Percentiles rank a stretch among this genome's conserved stretches.
Conservation (phyloP, 163 green algal genomes). For the Scenedesmus sp. region DNA sequence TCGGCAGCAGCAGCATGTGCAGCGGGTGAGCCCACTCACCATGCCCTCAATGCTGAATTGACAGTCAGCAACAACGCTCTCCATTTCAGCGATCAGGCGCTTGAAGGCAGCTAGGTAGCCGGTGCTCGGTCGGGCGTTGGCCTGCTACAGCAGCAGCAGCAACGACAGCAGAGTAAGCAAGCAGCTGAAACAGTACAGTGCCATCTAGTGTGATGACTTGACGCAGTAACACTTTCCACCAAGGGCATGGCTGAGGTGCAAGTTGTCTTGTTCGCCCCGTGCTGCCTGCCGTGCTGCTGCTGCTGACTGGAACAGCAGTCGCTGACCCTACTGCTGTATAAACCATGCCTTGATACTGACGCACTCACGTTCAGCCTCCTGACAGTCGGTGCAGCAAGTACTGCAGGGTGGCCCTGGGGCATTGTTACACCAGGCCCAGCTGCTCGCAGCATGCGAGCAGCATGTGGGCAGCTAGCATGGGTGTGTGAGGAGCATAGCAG, state of each 20-base stretch:
- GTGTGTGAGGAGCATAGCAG: neutral
- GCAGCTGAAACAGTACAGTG: no score
- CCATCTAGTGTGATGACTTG: no score
- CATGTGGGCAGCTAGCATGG: neutral
- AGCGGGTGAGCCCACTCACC: neutral
- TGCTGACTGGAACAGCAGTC: neutral
- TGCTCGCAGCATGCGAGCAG: neutral
- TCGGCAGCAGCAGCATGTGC: neutral
- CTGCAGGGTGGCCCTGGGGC: neutral
- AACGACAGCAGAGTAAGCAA: neutral
- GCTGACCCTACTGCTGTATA: neutral
- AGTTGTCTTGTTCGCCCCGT: no score
- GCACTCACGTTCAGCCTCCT: neutral
- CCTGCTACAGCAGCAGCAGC: neutral
- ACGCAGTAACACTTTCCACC: no score
- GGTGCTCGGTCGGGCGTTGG: no score
- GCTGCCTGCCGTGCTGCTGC: neutral
- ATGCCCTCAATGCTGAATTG: neutral
- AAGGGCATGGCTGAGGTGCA: no score
- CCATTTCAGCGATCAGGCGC: neutral
- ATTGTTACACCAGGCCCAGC: neutral
- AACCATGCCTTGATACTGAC: neutral
- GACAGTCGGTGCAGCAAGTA: neutral
- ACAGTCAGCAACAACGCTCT: neutral
- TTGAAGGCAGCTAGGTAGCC: neutral